These are phyloP conservation scores for Anisodus tanguticus DNA, from an alignment of 257 asterid genomes.

Conservation along the genomic window DNA sequence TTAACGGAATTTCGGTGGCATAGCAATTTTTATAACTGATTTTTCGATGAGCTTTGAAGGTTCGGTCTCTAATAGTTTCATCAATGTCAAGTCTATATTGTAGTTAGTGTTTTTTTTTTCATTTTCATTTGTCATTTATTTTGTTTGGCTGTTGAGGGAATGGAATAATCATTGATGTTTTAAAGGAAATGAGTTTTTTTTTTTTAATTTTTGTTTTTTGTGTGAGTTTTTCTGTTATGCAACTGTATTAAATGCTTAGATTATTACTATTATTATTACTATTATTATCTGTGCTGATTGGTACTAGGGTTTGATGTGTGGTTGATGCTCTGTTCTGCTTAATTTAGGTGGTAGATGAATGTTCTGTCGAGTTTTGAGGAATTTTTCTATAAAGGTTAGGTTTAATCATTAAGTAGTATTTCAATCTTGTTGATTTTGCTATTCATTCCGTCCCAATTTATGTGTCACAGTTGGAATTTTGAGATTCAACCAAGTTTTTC, in stretches of 20 bases:
- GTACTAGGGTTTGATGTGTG: conserved; percentile 43
- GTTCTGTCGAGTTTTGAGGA: conserved; percentile 28
- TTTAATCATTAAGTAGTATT: not conserved
- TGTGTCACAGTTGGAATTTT: too few relatives aligned
- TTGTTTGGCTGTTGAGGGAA: too few relatives aligned
- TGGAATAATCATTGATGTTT: too few relatives aligned
- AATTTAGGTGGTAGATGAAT: not conserved
- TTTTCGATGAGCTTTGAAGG: conserved; percentile 28
- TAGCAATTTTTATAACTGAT: conserved; percentile 28
- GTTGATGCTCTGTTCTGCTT: not conserved
- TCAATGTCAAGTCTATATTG: not conserved
- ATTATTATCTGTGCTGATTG: conserved; percentile 28
- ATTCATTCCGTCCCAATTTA: too few relatives aligned
- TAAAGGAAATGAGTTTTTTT: not conserved
- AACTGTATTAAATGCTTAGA: not conserved
- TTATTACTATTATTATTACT: not conserved
- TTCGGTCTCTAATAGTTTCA: conserved; percentile 24
- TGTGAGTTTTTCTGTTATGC: not conserved
- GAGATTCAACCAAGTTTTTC: too few relatives aligned
- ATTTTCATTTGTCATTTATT: too few relatives aligned
- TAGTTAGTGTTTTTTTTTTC: not conserved
- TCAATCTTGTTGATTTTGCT: too few relatives aligned
- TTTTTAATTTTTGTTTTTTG: too few relatives aligned
- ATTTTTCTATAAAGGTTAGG: conserved; percentile 32
- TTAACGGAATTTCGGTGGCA: conserved; percentile 32